These are phyloP conservation scores for Fusarium sp. DNA, from an alignment of 2,329 filamentous ascomycete genomes.

Conservation along the genomic window DNA sequence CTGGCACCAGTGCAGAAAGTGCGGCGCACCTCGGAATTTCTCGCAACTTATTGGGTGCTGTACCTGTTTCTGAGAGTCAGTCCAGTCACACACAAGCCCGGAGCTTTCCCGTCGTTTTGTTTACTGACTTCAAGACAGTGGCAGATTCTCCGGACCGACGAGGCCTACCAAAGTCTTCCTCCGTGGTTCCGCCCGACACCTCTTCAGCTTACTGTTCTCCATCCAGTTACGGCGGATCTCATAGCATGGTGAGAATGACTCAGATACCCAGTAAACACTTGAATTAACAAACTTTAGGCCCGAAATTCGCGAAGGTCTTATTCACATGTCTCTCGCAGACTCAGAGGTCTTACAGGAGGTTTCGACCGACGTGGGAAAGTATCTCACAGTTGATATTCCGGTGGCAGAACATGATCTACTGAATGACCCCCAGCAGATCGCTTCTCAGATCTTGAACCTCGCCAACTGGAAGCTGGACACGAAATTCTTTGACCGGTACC, in stretches of 20 bases:
- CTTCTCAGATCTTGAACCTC: slow-evolving; percentile 3
- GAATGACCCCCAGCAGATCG: slow-evolving; percentile 3
- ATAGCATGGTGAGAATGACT: slow-evolving; percentile 3
- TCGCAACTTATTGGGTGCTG: no score
- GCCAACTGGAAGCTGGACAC: slow-evolving; percentile 13
- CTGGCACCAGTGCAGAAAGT: no score
- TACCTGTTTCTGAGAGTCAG: background rate
- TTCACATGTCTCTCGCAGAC: slow-evolving; percentile 16
- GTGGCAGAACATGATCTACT: background rate
- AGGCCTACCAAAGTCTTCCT: slow-evolving; percentile 3
- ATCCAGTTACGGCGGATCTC: slow-evolving; percentile 13
- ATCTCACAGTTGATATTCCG: slow-evolving; percentile 10
- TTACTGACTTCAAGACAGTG: background rate
- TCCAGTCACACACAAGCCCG: background rate
- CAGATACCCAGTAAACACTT: background rate
- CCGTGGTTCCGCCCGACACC: slow-evolving; percentile 17
- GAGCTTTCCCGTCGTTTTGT: background rate
- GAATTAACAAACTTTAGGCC: background rate
- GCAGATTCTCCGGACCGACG: slow-evolving; percentile 9
- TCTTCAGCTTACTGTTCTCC: slow-evolving; percentile 9
- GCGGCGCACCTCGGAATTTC: no score
- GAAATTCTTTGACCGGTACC: slow-evolving; percentile 10
- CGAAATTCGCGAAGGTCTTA: slow-evolving; percentile 6
- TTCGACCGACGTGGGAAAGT: background rate
- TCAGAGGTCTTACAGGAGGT: background rate